A percentile compares a stretch with the other conserved stretches of the same genome.
phyloP scores from a whole-genome alignment of 2,329 filamentous ascomycete genomes.

The Daldinia sp. region DNA sequence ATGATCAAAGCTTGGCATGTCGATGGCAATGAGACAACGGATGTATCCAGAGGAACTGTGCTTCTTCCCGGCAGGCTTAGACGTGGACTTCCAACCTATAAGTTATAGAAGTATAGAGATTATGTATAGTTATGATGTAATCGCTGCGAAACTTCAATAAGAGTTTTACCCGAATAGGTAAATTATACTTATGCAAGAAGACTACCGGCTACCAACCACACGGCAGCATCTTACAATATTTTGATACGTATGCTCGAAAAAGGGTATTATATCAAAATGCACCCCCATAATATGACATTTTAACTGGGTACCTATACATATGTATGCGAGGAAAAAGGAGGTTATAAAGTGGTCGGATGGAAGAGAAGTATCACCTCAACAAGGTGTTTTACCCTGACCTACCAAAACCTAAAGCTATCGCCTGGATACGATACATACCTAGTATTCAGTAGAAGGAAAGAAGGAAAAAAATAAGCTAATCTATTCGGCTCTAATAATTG shows the following conservation, averaged over 20 bases:
- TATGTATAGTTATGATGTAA: constrained; percentile 34
- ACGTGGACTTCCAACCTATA: constrained; percentile 16
- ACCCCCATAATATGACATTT: neutral
- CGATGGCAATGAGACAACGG: constrained; percentile 22
- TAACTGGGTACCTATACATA: neutral
- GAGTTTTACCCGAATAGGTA: constrained; percentile 28
- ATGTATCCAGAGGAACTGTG: constrained; percentile 13
- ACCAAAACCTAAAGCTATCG: neutral
- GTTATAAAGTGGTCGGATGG: neutral
- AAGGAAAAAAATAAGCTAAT: constrained; percentile 13
- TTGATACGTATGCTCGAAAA: constrained; percentile 3
- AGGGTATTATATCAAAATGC: constrained; percentile 3
- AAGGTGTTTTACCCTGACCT: neutral
- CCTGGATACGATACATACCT: neutral
- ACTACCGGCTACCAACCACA: constrained; percentile 10
- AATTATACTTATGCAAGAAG: constrained; percentile 20
- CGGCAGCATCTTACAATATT: neutral
- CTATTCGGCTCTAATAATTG: constrained; percentile 41
- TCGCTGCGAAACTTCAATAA: constrained; percentile 24
- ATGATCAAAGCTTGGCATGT: constrained; percentile 30
- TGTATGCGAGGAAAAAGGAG: neutral
- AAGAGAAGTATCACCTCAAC: neutral
- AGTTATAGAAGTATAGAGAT: constrained; percentile 20
- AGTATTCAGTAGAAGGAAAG: neutral
- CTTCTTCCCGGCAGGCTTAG: constrained; percentile 24